Evolutionary conservation across 495 filamentous ascomycete genomes (phyloP).

Genomic region (Xylaria flabelliformis): DNA sequence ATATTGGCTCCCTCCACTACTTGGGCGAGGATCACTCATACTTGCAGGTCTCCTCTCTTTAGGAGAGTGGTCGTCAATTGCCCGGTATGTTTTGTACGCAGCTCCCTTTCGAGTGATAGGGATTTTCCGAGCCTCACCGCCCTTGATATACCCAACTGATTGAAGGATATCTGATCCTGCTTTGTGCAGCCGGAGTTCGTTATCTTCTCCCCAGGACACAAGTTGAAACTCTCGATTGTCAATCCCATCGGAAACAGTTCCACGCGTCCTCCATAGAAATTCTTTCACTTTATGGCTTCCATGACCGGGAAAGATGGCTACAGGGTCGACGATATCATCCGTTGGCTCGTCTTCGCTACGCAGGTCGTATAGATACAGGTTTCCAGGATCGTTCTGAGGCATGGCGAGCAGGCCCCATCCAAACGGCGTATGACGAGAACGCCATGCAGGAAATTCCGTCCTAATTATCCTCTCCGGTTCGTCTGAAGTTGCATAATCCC

Average conservation of each 20-base stretch:
- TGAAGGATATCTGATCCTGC: constrained; percentile 68
- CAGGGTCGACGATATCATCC: constrained; percentile 60
- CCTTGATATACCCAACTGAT: constrained; percentile 78
- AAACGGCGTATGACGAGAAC: constrained; percentile 93
- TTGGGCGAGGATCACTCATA: constrained; percentile 58
- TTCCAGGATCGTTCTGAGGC: constrained; percentile 85
- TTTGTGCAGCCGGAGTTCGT: constrained; percentile 78
- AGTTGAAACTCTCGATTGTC: constrained; percentile 92
- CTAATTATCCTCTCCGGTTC: constrained; percentile 74
- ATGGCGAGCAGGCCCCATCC: constrained; percentile 87
- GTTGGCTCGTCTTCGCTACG: constrained; percentile 48
- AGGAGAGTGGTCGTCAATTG: constrained; percentile 59
- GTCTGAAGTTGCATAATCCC: constrained; percentile 76
- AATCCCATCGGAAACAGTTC: constrained; percentile 66
- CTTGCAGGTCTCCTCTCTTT: constrained; percentile 53
- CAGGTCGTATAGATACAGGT: constrained; percentile 87
- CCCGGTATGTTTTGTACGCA: constrained; percentile 82
- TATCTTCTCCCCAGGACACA: constrained; percentile 91
- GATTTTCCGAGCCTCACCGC: constrained; percentile 66
- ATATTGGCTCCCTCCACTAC: constrained; percentile 44
- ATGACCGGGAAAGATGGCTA: constrained; percentile 80
- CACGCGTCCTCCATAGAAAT: constrained; percentile 88
- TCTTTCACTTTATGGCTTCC: constrained; percentile 85
- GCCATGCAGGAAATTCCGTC: constrained; percentile 88
- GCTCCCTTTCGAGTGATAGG: constrained; percentile 82